Conservation (phyloP, 2,329 filamentous ascomycete species). For the Corniculantispora saksenae region DNA sequence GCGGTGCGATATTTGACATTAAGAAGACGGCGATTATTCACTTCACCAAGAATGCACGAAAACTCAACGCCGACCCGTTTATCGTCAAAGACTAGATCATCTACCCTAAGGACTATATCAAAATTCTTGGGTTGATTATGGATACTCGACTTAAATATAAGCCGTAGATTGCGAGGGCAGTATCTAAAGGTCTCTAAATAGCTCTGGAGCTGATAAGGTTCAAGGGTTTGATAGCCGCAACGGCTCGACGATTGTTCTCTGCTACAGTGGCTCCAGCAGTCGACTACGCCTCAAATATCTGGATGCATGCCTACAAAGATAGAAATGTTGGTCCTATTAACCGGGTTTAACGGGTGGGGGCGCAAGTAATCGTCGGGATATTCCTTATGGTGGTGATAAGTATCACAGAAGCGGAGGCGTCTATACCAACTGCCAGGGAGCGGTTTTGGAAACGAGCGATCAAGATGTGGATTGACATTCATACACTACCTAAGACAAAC, state of each 20-base stretch:
- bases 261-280: neutral
- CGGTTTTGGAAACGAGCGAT: constrained; percentile 23
- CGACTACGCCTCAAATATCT: neutral
- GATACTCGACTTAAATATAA: constrained; percentile 23
- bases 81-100: constrained; percentile 2
- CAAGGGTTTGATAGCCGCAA: constrained; percentile 11
- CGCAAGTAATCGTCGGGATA: neutral
- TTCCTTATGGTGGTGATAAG: constrained; percentile 20
- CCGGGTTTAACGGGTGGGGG: neutral
- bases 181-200: constrained; percentile 22
- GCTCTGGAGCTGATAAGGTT: constrained; percentile 21
- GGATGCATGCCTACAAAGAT: neutral
- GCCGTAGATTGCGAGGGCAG: constrained; percentile 19
- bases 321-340: neutral
- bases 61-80: neutral
- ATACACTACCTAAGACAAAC: constrained; percentile 18
- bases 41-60: constrained; percentile 12
- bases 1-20: constrained; percentile 28
- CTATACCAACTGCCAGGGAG: constrained; percentile 22
- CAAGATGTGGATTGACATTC: constrained; percentile 16
- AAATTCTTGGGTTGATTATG: constrained; percentile 23
- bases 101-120: neutral
- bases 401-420: constrained; percentile 25
- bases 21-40: constrained; percentile 29
- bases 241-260: constrained; percentile 11